Evolutionary conservation across 1,284 basidiomycete species (phyloP), one percentile per base, ranked within the genome.

Genomic region (Ustilago nuda): DNA sequence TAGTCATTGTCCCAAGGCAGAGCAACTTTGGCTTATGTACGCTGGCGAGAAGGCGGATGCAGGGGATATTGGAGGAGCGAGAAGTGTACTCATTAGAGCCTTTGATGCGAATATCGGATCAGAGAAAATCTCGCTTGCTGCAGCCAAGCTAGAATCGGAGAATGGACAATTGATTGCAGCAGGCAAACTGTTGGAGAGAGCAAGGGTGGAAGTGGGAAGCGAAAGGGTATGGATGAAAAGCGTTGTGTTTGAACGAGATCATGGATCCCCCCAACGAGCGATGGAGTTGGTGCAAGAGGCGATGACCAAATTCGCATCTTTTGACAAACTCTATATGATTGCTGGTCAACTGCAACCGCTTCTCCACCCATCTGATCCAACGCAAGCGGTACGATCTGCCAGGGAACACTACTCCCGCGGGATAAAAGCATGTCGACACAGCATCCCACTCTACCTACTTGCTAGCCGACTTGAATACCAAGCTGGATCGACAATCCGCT

Each of bases 171-270:
- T 93, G 67, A 91, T 89, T 17, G 94, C 94, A 12, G 96, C 96
- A 0, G 88, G 91, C 64, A 91, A 94, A 86, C 87, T 99, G 61
- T 89, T 98, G 66, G 90, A 92, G 61, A 92, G 95, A 73, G 96
- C 96, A 8, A 89, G 95, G 62, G 91, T 90, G 13, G 93, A 96
- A 30, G 95, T 95, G 0, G 92, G 94, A 81, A 96, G 95, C 0
- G 92, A 95, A 79, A 88, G 94, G 85, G 95, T 95, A 75, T 99
- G 96, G 96, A 94, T 98, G 93, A 99, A 99, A 86, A 94, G 93
- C 6, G 95, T 93, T 1, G 92, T 94, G 0, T 94, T 99, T 78
- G 95, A 98, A 84, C 90, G 95, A 4, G 92, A 96, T 83, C 92
- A 95, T 84, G 92, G 92, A 1, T 89, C 91, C 68, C 87, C 90